phyloP scores from a whole-genome alignment of 495 filamentous ascomycete genomes.

The Neurospora tetrasperma region DNA sequence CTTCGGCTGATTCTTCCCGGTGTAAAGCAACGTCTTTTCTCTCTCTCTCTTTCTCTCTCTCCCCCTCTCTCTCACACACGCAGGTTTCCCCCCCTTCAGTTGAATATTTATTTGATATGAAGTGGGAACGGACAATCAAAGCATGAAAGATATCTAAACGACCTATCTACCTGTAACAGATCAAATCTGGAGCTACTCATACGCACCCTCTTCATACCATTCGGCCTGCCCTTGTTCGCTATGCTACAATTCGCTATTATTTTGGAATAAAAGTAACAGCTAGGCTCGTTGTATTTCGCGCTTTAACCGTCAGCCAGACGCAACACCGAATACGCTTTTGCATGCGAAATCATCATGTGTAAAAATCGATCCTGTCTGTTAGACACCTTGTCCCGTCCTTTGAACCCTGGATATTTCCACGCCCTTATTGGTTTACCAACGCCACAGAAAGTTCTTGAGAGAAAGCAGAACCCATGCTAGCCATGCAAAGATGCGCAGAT shows the following conservation, averaged over 20 bases:
- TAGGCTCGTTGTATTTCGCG: not conserved
- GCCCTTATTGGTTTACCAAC: not conserved
- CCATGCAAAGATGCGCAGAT: constrained; percentile 2
- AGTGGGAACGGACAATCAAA: not conserved
- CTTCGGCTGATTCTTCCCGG: not conserved
- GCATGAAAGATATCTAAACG: not conserved
- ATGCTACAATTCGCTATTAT: not conserved
- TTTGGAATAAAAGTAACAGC: not conserved
- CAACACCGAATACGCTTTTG: not conserved
- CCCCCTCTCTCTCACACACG: too few relatives aligned
- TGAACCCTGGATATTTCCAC: not conserved
- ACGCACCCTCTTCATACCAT: not conserved
- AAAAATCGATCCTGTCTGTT: not conserved
- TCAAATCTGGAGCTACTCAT: not conserved
- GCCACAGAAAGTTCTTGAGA: constrained; percentile 1
- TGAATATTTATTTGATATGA: not conserved
- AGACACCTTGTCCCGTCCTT: not conserved
- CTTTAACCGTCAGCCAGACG: not conserved
- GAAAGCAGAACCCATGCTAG: not conserved
- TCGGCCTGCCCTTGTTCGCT: not conserved
- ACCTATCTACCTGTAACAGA: not conserved
- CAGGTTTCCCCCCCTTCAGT: not conserved
- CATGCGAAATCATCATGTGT: not conserved
- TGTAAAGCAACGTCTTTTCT: not conserved
- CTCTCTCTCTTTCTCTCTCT: too few relatives aligned